Conservation (phyloP, 345 rosid species). For the Bruguiera sexangula region DNA sequence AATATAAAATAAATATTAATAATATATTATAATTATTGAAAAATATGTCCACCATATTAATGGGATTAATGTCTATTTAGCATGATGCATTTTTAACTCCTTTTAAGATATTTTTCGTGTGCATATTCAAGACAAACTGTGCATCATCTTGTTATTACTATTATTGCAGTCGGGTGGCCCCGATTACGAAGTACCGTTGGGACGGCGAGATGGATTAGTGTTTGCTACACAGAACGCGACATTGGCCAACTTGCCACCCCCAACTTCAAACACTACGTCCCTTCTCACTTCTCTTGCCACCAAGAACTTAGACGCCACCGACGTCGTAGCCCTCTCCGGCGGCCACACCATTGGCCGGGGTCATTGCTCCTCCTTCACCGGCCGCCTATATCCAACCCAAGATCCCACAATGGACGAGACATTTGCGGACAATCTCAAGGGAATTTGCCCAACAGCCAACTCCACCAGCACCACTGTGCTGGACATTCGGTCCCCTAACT, state of each 20-base stretch:
- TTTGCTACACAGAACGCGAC: constrained; percentile 51
- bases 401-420: constrained; percentile 67
- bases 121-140: too few relatives aligned
- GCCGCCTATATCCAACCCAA: constrained; percentile 71
- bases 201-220: constrained; percentile 59
- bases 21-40: too few relatives aligned
- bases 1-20: too few relatives aligned
- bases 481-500: constrained; percentile 63
- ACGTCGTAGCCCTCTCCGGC: constrained; percentile 84
- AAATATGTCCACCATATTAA: too few relatives aligned
- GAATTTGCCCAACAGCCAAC: constrained; percentile 46
- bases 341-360: constrained; percentile 78
- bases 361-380: constrained; percentile 58
- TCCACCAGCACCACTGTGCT: constrained; percentile 41
- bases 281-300: constrained; percentile 43
- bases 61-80: too few relatives aligned
- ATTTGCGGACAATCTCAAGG: constrained; percentile 56
- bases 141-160: too few relatives aligned
- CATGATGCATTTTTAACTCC: too few relatives aligned
- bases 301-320: constrained; percentile 55
- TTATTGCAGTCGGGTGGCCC: constrained; percentile 73
- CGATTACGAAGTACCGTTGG: constrained; percentile 59
- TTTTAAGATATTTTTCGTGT: too few relatives aligned
- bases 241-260: constrained; percentile 59
- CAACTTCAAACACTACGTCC: constrained; percentile 32